phyloP scores from a whole-genome alignment of 352 stramenopile genomes.

The Elongisporangium anandrum region DNA sequence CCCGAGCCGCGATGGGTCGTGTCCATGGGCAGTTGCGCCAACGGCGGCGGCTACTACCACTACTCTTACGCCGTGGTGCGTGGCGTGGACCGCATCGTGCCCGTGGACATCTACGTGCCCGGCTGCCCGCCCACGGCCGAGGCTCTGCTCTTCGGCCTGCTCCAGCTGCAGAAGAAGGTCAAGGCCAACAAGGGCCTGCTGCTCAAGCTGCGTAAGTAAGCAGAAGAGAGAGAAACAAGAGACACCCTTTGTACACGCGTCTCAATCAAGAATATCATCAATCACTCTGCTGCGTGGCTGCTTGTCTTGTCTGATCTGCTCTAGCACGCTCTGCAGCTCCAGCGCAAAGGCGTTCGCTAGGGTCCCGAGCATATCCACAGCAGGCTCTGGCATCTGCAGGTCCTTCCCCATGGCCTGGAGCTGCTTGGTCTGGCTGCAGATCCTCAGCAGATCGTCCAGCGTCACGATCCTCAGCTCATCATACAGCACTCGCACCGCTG shows the following conservation, averaged over 20 bases:
- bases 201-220: slow-evolving; percentile 96
- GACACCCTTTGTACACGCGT: background rate
- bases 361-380: background rate
- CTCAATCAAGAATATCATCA: background rate
- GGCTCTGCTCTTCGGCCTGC: slow-evolving; percentile 96
- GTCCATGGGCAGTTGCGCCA: slow-evolving; percentile 98
- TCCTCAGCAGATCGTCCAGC: slow-evolving; percentile 27
- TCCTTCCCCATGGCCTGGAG: slow-evolving; percentile 3
- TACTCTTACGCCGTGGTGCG: slow-evolving; percentile 98
- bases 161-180: slow-evolving; percentile 99
- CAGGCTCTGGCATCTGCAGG: background rate
- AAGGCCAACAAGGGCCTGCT: slow-evolving; percentile 97
- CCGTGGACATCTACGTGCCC: slow-evolving; percentile 99
- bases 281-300: background rate
- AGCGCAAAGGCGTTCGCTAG: background rate
- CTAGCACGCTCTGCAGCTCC: background rate
- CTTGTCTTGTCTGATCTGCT: slow-evolving; percentile 1
- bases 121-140: slow-evolving; percentile 98
- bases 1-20: slow-evolving; percentile 98
- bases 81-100: slow-evolving; percentile 96
- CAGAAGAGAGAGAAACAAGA: slow-evolving; percentile 1
- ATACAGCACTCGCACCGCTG: slow-evolving; percentile 24
- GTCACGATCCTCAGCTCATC: slow-evolving; percentile 17
- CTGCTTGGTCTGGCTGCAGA: slow-evolving; percentile 6
- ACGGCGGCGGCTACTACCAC: slow-evolving; percentile 91